Base-by-base conservation (phyloP, 495 filamentous ascomycete species). In the Podospora sp. region DNA sequence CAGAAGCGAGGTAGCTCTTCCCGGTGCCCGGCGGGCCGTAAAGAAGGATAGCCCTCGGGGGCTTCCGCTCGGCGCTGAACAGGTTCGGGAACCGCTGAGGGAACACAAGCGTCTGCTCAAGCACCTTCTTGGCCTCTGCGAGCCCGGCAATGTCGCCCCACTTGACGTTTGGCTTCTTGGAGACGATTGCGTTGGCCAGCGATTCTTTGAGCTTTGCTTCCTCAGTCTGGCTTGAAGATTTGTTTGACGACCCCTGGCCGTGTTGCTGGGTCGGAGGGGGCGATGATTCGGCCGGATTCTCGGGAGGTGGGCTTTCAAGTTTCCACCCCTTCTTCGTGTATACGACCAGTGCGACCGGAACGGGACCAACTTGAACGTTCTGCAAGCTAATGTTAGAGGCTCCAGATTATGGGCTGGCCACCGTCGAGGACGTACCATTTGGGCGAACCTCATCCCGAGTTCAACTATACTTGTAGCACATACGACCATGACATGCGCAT, bases 121-220 rank as follows among this genome's bases (percentile, higher is more conserved):
- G 79, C 20, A 93, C 92, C 70, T 97, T 92, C 80, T 97, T 97
- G 52, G 94, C 94, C 35, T 83, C 86, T 70, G 96, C 93, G 46
- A 97, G 79, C 74, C 94, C 94, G 25, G 94, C 94, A 62, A 97
- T 93, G 79, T 97, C 94, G 73, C 96, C 93, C 94, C 94, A 97
- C 72, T 88, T 87, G 40, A 97, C 83, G 74, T 97, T 95, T 36
- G 94, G 94, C 75, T 96, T 94, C 72, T 96, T 92, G 55, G 91
- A 87, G 74, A 97, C 77, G 62, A 97, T 96, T 52, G 94, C 92
- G n/a, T 49, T 18, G 40, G 40, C 40, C 40, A 49, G 40, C 9
- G 40, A 18, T 49, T 49, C 40, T 8, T 8, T 18, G 9, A 18
- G 18, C 9, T 49, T 49, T 9, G 40, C 8, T 49, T 8, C 40